Evolutionary conservation across 2,329 filamentous ascomycete genomes (phyloP), one percentile per base, ranked within the genome.

Genomic region (Dryadomyces quercus-mongolicae): DNA sequence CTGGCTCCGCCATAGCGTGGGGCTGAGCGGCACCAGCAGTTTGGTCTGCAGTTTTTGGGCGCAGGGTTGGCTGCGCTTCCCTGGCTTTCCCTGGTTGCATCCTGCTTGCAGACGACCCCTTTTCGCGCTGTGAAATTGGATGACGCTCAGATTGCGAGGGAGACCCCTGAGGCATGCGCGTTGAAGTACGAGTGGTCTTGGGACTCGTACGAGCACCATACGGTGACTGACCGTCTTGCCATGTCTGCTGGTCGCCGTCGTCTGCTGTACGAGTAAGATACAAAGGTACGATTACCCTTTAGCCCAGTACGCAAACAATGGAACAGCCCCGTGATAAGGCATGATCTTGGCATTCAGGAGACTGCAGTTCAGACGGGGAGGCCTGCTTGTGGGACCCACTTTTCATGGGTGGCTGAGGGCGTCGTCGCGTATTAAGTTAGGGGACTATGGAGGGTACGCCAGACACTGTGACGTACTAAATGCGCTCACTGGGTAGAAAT

Each of bases 271-370:
- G n/a, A n/a, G n/a, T n/a, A n/a, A n/a, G n/a, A n/a, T n/a, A n/a
- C n/a, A n/a, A n/a, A n/a, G n/a, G n/a, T n/a, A n/a, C n/a, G n/a
- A n/a, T n/a, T n/a, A n/a, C n/a, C n/a, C n/a, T n/a, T n/a, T n/a
- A n/a, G n/a, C n/a, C n/a, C n/a, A n/a, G n/a, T n/a, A n/a, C n/a
- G n/a, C n/a, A n/a, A n/a, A n/a, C n/a, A n/a, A n/a, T n/a, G n/a
- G n/a, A n/a, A n/a, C n/a, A 45, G 21, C 21, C 13, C 18, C 18
- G 43, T 18, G n/a, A 21, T 46, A 9, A 31, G 25, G 36, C 36
- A 40, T 40, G 36, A 40, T 44, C 49, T 50, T 50, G 49, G 36
- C 36, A 50, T 50, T 50, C 49, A 50, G 49, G 48, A 49, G 48
- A 49, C n/a, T 48, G 25, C 46, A 49, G 31, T n/a, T n/a, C 13